A percentile compares a stretch with the other conserved stretches of the same genome.
These are phyloP conservation scores for Cladorrhinum samala DNA, from an alignment of 495 filamentous ascomycete species.

Conservation along the genomic window DNA sequence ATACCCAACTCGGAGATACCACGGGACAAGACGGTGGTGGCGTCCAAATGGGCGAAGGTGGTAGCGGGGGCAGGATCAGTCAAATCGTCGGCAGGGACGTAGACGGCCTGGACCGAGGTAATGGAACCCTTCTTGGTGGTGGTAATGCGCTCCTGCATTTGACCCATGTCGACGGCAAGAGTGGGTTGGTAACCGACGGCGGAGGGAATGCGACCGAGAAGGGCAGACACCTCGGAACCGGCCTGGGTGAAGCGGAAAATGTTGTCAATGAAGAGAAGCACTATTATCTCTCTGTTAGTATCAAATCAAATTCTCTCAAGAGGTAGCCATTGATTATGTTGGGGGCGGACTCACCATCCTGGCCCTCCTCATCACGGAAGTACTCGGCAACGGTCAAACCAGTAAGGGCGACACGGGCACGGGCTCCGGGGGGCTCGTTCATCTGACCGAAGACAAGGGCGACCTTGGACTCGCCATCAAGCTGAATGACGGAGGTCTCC, in stretches of 20 bases:
- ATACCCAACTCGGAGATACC: slow-evolving; percentile 99
- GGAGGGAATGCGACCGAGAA: slow-evolving; percentile 99
- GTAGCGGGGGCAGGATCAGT: slow-evolving; percentile 99
- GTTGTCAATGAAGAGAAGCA: slow-evolving; percentile 99
- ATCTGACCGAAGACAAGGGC: slow-evolving; percentile 99
- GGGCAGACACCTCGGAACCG: slow-evolving; percentile 99
- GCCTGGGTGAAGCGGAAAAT: slow-evolving; percentile 99
- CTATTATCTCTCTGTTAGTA: slow-evolving; percentile 32
- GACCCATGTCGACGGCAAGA: slow-evolving; percentile 99
- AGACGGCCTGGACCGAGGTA: slow-evolving; percentile 99
- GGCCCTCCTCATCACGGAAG: slow-evolving; percentile 96
- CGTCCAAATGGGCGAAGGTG: slow-evolving; percentile 99
- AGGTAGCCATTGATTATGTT: too few relatives aligned
- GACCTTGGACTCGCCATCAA: slow-evolving; percentile 99
- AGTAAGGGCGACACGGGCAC: slow-evolving; percentile 99
- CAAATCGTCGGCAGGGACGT: slow-evolving; percentile 99
- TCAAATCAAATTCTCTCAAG: not conserved
- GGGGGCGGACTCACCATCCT: slow-evolving; percentile 84
- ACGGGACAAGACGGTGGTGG: slow-evolving; percentile 99
- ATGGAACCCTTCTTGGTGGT: slow-evolving; percentile 99
- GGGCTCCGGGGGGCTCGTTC: slow-evolving; percentile 99
- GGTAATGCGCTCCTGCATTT: slow-evolving; percentile 99
- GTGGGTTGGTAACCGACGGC: slow-evolving; percentile 99
- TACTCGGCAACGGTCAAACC: slow-evolving; percentile 86
- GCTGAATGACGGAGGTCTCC: slow-evolving; percentile 98